Evolutionary conservation across 2,329 filamentous ascomycete genomes (phyloP), one percentile per base, ranked within the genome.

Genomic region (Aspergillus luchuensis): DNA sequence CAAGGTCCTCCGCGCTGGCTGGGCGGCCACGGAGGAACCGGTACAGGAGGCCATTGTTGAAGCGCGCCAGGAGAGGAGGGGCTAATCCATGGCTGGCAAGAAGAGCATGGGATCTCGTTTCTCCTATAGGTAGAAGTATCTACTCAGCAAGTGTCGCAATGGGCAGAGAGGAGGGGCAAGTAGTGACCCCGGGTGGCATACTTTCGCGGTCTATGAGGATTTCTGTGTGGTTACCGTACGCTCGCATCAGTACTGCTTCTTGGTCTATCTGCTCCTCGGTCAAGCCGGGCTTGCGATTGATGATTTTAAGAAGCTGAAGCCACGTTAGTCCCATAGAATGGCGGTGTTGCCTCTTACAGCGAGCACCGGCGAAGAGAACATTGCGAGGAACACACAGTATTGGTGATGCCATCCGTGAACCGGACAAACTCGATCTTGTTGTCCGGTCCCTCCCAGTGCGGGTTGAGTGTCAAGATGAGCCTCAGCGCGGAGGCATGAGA

Each of bases 321-420:
- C 45, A 39, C 25, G 67, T 73, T 64, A 71, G 68, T 64, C 30
- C 58, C 63, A 45, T 45, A 45, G 19, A 1, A 7, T 15, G 41
- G 41, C 33, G 33, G 41, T 30, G 36, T 41, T 48, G 8, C 17
- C 47, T 25, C 54, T 54, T 50, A 43, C 52, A 45, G 15, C 39
- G 25, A 49, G 41, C 33, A 45, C 48, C 53, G 28, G 28, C 39
- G 15, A 50, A 21, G 39, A 36, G 17, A 51, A 33, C 38, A 25
- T 58, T 23, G 23, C 45, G 17, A 17, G 23, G 11, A 52, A 82
- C 84, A 67, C 79, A 87, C 85, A 66, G 93, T 98, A 79, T 99
- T 99, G 67, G 95, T 99, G 79, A 98, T 99, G 73, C 95, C 95
- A 72, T 99, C 95, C 41, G 92, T 99, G 81, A 98, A 99, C 66